Percentiles rank a stretch among this genome's conserved stretches.
These are phyloP conservation scores for Gossypium schwendimanii DNA, from an alignment of 441 rosid genomes.

Conservation along the genomic window DNA sequence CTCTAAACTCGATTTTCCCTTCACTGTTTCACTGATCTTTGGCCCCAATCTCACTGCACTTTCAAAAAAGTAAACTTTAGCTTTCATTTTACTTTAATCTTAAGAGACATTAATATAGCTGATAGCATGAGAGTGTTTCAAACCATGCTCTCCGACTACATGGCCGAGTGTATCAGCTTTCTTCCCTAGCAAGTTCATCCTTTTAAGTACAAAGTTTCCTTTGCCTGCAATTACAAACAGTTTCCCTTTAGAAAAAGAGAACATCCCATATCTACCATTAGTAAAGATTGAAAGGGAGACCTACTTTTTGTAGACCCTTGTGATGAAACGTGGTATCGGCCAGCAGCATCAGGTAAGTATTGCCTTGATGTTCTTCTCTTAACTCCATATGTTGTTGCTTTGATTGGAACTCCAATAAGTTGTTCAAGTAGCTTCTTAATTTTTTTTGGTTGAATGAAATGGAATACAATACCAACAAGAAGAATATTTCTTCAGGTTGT, in stretches of 20 bases:
- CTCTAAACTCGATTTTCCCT: slow-evolving; percentile 52
- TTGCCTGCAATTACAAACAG: slow-evolving; percentile 25
- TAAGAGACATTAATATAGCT: not conserved
- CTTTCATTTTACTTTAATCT: not conserved
- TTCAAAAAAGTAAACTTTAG: not conserved
- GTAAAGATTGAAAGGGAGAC: not conserved
- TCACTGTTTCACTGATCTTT: slow-evolving; percentile 54
- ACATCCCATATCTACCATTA: not conserved
- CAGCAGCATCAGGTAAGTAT: slow-evolving; percentile 12
- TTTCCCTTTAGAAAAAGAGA: not conserved
- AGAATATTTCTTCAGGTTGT: not conserved
- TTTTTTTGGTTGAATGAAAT: not conserved
- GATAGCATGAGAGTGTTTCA: not conserved
- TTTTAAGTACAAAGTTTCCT: slow-evolving; percentile 29
- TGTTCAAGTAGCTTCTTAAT: slow-evolving; percentile 5
- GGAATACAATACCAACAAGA: not conserved
- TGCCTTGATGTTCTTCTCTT: not conserved
- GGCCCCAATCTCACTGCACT: slow-evolving; percentile 41
- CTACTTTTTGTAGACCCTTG: slow-evolving; percentile 23
- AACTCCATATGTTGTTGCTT: not conserved
- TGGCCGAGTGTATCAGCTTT: slow-evolving; percentile 40
- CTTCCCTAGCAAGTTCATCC: slow-evolving; percentile 37
- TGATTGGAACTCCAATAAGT: slow-evolving; percentile 13
- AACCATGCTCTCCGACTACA: slow-evolving; percentile 41
- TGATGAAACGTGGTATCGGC: slow-evolving; percentile 1